Evolutionary conservation across 805 yeast genomes (phyloP).

Genomic region (Suhomyces sp.): DNA sequence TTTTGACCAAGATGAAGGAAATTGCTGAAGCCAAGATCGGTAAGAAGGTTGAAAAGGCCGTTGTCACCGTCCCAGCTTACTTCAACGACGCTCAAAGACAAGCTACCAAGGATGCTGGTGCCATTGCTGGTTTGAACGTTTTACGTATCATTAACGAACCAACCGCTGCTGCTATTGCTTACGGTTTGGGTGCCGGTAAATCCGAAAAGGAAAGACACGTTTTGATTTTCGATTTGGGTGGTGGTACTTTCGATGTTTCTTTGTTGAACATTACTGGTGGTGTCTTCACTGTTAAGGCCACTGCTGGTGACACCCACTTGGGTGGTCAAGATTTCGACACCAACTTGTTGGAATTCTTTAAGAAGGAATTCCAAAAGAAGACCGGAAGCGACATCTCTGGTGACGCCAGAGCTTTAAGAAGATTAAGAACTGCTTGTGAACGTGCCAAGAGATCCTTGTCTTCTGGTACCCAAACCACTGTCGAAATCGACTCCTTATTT

Average conservation of each 20-base stretch:
- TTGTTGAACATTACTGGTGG: constrained; percentile 90
- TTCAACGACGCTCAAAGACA: constrained; percentile 51
- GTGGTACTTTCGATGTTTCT: constrained; percentile 97
- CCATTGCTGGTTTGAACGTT: constrained; percentile 50
- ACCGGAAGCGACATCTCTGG: constrained; percentile 45
- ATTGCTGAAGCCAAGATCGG: constrained; percentile 92
- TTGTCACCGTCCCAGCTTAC: constrained; percentile 49
- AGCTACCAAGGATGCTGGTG: constrained; percentile 53
- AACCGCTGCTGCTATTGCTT: constrained; percentile 96
- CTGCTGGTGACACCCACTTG: constrained; percentile 57
- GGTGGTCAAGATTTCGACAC: constrained; percentile 54
- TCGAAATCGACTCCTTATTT: constrained; percentile 48
- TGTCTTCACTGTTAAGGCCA: constrained; percentile 94
- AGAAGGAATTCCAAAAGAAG: constrained; percentile 46
- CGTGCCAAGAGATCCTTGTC: constrained; percentile 52
- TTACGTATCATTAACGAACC: constrained; percentile 50
- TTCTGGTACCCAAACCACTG: constrained; percentile 49
- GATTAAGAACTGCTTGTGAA: constrained; percentile 52
- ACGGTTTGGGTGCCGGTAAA: constrained; percentile 77
- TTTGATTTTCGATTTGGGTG: constrained; percentile 92
- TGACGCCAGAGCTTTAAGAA: constrained; percentile 49
- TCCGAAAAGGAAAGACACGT: constrained; percentile 61
- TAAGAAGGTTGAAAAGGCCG: constrained; percentile 59
- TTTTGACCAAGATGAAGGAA: constrained; percentile 51
- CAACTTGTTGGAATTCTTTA: constrained; percentile 48